Evolutionary conservation across 2,329 filamentous ascomycete genomes (phyloP).

Genomic region (Diaporthe ilicicola): DNA sequence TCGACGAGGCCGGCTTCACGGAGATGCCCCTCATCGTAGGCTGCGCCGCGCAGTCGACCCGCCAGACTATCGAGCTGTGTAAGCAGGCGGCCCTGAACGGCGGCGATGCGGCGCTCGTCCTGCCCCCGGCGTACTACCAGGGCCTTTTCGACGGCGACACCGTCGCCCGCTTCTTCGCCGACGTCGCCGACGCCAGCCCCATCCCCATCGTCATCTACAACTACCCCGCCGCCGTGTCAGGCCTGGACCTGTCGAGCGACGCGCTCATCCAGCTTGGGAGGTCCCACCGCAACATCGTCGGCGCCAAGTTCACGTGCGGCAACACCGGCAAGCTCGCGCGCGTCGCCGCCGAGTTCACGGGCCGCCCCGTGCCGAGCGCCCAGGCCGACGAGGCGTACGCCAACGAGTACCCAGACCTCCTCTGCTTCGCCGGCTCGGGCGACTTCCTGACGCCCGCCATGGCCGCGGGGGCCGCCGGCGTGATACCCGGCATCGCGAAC

Average conservation of each 20-base stretch:
- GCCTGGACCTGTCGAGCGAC: conserved; percentile 61
- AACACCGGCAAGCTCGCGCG: conserved; percentile 68
- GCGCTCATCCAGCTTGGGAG: conserved; percentile 55
- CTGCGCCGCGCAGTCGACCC: conserved; percentile 70
- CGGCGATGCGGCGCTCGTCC: conserved; percentile 72
- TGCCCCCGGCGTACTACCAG: conserved; percentile 75
- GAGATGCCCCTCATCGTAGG: conserved; percentile 72
- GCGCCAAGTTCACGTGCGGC: conserved; percentile 63
- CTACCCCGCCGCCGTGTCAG: conserved; percentile 60
- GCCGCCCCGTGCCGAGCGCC: background rate
- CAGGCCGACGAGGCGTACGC: conserved; percentile 30
- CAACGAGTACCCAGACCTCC: conserved; percentile 54
- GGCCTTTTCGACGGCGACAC: conserved; percentile 62
- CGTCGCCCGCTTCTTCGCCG: conserved; percentile 66
- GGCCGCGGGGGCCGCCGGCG: conserved; percentile 74
- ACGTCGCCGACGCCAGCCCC: conserved; percentile 59
- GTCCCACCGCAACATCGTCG: conserved; percentile 61
- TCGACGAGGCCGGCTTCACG: conserved; percentile 65
- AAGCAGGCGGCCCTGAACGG: conserved; percentile 68
- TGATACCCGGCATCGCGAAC: conserved; percentile 78
- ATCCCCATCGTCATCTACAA: conserved; percentile 65
- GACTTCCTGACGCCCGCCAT: conserved; percentile 79
- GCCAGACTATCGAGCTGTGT: conserved; percentile 71
- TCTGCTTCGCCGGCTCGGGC: conserved; percentile 76
- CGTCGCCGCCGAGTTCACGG: conserved; percentile 52